Conservation (phyloP, 208 protist species). For the Crithidia mellificae region DNA sequence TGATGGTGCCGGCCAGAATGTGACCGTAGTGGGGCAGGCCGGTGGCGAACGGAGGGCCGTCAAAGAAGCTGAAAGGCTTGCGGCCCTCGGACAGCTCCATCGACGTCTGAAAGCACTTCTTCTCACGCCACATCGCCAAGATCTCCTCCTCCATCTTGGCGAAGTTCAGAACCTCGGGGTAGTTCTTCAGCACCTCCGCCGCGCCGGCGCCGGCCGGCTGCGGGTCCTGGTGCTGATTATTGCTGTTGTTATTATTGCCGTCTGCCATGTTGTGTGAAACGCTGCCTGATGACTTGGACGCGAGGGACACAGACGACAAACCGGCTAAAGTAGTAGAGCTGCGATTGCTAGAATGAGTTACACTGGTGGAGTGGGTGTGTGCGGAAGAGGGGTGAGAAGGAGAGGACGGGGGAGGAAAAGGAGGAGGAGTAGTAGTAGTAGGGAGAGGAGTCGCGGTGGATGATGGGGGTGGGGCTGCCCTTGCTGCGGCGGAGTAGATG, state of each 20-base stretch:
- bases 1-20: conserved; percentile 99
- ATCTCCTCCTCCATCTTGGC: conserved; percentile 94
- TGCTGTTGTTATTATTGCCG: no score
- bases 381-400: conserved; percentile 3
- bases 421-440: no score
- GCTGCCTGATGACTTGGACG: background rate
- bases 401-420: conserved; percentile 25
- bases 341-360: conserved; percentile 11
- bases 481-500: conserved; percentile 36
- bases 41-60: conserved; percentile 99
- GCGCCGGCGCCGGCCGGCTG: conserved; percentile 6
- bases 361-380: conserved; percentile 2
- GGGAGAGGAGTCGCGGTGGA: conserved; percentile 1
- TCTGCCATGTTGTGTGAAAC: conserved; percentile 19
- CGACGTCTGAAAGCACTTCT: conserved; percentile 96
- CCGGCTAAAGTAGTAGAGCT: conserved; percentile 4
- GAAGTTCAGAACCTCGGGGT: conserved; percentile 89
- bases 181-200: conserved; percentile 48
- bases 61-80: conserved; percentile 96
- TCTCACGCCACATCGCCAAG: conserved; percentile 95
- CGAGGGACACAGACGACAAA: background rate
- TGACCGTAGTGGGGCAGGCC: conserved; percentile 99
- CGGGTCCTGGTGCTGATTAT: conserved; percentile 22
- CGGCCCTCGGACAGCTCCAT: conserved; percentile 93
- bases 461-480: background rate